Conservation (phyloP, 352 stramenopile genomes). For the Phytophthora foliorum region DNA sequence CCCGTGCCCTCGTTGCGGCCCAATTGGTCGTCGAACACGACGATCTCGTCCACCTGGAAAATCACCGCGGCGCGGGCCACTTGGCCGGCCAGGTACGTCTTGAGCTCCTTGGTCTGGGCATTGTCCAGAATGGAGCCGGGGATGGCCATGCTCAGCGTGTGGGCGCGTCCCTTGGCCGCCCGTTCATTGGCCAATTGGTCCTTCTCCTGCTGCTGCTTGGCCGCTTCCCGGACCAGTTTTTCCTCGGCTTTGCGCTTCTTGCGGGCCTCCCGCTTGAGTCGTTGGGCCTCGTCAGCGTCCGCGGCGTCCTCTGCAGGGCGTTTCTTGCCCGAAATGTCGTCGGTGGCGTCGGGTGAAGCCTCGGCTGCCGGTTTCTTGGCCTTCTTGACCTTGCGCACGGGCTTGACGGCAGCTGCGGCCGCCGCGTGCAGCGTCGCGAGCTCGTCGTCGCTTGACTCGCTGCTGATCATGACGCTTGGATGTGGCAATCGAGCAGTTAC, state of each 20-base stretch:
- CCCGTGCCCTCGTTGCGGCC: slow-evolving; percentile 59
- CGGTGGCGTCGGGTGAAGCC: background rate
- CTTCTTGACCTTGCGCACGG: slow-evolving; percentile 41
- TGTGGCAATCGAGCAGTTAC: slow-evolving; percentile 5
- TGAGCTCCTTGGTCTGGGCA: slow-evolving; percentile 97
- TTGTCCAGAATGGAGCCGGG: slow-evolving; percentile 98
- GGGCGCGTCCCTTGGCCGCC: slow-evolving; percentile 71
- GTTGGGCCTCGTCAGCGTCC: slow-evolving; percentile 36
- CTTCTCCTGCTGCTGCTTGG: slow-evolving; percentile 49
- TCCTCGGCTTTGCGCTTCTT: slow-evolving; percentile 80
- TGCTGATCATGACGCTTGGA: slow-evolving; percentile 78
- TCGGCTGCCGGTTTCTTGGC: slow-evolving; percentile 30
- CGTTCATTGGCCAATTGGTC: slow-evolving; percentile 46
- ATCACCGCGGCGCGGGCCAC: slow-evolving; percentile 97
- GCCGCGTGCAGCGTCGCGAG: slow-evolving; percentile 72
- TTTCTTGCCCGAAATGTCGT: slow-evolving; percentile 24
- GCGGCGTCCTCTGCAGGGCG: slow-evolving; percentile 8
- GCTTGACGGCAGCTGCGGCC: slow-evolving; percentile 38
- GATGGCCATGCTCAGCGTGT: slow-evolving; percentile 97
- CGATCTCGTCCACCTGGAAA: slow-evolving; percentile 98
- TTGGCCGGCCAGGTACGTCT: slow-evolving; percentile 96
- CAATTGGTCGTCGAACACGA: slow-evolving; percentile 98
- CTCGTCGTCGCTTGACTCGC: slow-evolving; percentile 91
- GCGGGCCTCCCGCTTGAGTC: slow-evolving; percentile 70
- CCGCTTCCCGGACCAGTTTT: slow-evolving; percentile 46